Evolutionary conservation across 2,329 filamentous ascomycete genomes (phyloP), one percentile per base, ranked within the genome.

Genomic region (Aspergillaceae sp.): DNA sequence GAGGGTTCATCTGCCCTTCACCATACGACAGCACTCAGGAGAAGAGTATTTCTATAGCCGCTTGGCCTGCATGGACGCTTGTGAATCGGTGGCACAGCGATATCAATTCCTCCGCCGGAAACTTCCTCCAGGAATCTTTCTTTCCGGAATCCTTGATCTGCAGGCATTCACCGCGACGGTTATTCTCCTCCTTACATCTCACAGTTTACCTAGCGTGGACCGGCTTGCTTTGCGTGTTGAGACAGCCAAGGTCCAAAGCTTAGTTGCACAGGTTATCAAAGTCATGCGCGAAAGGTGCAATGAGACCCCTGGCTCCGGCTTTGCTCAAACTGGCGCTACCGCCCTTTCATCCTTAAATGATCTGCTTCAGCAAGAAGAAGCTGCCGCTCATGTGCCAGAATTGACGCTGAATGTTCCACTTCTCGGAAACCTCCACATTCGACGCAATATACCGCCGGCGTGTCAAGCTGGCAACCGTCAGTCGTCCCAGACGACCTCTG

Each of bases 1-100:
- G 53, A 48, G 50, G 35, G 45, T 43, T 2, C 45, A 55, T 30
- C 34, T 54, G 6, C 53, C 53, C 3, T 30, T 52, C 7, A 46
- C 49, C 5, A 41, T 55, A 8, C 44, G 45, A 10, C 53, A 46
- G 36, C 48, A 46, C 10, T 29, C 29, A 5, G 47, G 48, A 1
- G 46, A 50, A 19, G 51, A 49, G 27, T 44, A 49, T 36, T 7
- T 52, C 4, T 49, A 53, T 38, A 50, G 48, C n/a, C 49, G 48
- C 1, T 34, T 52, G 29, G 47, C 51, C 8, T 55, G 53, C 34
- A 55, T 52, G 30, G 46, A 52, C 11, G 51, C 51, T 3, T 55
- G 53, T 35, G 46, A 46, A 29, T 47, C 49, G 1, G 47, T 53
- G 19, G 48, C 45, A 8, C 41, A 43, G 4, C 40, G 46, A 10